Evolutionary conservation across 768 basidiomycete genomes (phyloP).

Genomic region (Dentipellis fragilis): DNA sequence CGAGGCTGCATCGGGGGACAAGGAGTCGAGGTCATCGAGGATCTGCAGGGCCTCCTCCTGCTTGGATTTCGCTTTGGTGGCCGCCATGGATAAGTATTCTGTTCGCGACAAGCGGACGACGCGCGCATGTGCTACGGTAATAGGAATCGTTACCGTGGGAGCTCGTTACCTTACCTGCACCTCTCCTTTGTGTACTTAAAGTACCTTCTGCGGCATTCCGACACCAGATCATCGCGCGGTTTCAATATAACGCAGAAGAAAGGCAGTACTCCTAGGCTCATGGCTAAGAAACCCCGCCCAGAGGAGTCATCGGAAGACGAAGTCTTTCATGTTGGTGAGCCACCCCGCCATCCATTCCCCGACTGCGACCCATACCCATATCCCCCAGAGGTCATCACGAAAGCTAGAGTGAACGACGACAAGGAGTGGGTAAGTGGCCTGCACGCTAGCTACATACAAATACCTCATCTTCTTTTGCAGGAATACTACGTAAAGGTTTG

Average conservation of each 20-base stretch:
- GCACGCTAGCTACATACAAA: background rate
- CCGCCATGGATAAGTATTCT: conserved; percentile 16
- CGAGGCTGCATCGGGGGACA: conserved; percentile 26
- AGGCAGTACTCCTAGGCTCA: no score
- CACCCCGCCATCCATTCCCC: no score
- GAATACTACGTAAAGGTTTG: conserved; percentile 62
- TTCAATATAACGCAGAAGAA: no score
- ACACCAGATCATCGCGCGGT: no score
- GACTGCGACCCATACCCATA: conserved; percentile 20
- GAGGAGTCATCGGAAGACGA: no score
- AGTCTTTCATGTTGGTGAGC: no score
- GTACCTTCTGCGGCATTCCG: no score
- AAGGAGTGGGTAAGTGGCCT: conserved; percentile 15
- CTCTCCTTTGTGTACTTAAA: no score
- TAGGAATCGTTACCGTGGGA: conserved; percentile 18
- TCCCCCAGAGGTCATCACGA: conserved; percentile 49
- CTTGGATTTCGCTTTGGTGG: conserved; percentile 57
- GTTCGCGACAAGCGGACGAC: background rate
- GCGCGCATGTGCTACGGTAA: conserved; percentile 1
- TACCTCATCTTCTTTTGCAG: conserved; percentile 21
- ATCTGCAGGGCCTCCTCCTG: conserved; percentile 86
- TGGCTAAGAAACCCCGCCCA: no score
- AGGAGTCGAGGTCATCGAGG: conserved; percentile 88
- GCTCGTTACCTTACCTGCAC: conserved; percentile 7
- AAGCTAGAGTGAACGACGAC: conserved; percentile 40